phyloP scores from a whole-genome alignment of 1,284 basidiomycete genomes.

The Fistulina hepatica region DNA sequence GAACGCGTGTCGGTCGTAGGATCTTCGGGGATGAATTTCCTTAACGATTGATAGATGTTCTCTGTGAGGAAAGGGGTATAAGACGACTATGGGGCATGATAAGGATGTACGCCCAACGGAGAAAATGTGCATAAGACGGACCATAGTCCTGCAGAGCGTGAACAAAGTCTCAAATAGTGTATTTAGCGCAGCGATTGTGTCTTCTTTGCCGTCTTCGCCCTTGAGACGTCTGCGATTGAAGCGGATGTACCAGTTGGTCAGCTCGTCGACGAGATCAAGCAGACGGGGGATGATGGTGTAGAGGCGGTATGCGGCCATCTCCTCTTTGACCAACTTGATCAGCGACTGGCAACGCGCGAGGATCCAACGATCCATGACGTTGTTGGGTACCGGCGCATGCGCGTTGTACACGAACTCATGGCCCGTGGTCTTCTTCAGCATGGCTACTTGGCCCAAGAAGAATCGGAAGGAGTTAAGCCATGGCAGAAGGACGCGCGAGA shows the following conservation, averaged over 20 bases:
- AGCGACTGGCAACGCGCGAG: slow-evolving; percentile 94
- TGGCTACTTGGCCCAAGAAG: slow-evolving; percentile 91
- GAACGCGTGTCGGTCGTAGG: slow-evolving; percentile 76
- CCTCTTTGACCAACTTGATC: slow-evolving; percentile 83
- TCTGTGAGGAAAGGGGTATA: slow-evolving; percentile 99
- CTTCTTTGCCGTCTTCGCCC: slow-evolving; percentile 87
- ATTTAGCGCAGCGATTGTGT: slow-evolving; percentile 85
- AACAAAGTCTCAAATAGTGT: slow-evolving; percentile 94
- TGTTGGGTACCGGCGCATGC: slow-evolving; percentile 74
- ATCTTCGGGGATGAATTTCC: slow-evolving; percentile 73
- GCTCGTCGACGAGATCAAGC: slow-evolving; percentile 86
- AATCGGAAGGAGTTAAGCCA: slow-evolving; percentile 99
- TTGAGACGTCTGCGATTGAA: slow-evolving; percentile 96
- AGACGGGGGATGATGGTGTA: slow-evolving; percentile 97
- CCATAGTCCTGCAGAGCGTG: slow-evolving; percentile 92
- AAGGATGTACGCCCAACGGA: slow-evolving; percentile 2
- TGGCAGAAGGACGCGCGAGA: slow-evolving; percentile 92
- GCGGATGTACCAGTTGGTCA: slow-evolving; percentile 99
- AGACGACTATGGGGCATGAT: slow-evolving; percentile 57
- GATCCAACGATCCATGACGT: slow-evolving; percentile 99
- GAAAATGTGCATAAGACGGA: slow-evolving; percentile 26
- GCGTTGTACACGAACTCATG: slow-evolving; percentile 83
- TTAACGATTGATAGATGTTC: slow-evolving; percentile 89
- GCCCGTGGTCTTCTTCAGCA: slow-evolving; percentile 78
- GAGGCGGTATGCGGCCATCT: slow-evolving; percentile 97